phyloP scores from a whole-genome alignment of 2,329 filamentous ascomycete species.

The Alternaria consortialis region DNA sequence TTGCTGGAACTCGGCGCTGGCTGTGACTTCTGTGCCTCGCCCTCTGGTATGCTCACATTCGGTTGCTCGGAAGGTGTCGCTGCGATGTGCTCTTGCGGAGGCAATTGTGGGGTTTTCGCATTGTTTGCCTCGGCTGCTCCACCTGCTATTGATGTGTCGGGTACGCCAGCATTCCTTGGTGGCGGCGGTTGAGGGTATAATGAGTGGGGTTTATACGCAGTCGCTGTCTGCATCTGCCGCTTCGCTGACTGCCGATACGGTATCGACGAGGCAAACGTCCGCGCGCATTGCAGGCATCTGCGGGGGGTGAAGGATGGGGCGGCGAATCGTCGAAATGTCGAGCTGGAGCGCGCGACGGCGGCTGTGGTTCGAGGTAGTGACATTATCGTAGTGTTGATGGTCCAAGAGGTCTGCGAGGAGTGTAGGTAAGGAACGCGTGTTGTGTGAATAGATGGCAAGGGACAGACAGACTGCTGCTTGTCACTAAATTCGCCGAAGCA shows the following conservation, averaged over 20 bases:
- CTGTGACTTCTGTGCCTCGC: slow-evolving; percentile 70
- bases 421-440: slow-evolving; percentile 8
- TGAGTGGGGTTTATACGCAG: slow-evolving; percentile 68
- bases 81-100: slow-evolving; percentile 35
- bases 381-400: slow-evolving; percentile 32
- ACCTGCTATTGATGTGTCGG: slow-evolving; percentile 69
- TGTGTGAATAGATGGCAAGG: slow-evolving; percentile 19
- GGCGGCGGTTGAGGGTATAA: slow-evolving; percentile 66
- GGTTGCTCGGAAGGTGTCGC: slow-evolving; percentile 38
- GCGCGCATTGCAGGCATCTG: slow-evolving; percentile 56
- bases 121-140: slow-evolving; percentile 59
- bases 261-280: slow-evolving; percentile 55
- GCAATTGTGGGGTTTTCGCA: slow-evolving; percentile 55
- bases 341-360: slow-evolving; percentile 35
- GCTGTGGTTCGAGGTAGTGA: slow-evolving; percentile 41
- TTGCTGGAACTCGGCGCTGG: slow-evolving; percentile 56
- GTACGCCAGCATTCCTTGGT: slow-evolving; percentile 65
- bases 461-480: slow-evolving; percentile 19
- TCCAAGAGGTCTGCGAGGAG: slow-evolving; percentile 7
- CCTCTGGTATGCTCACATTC: slow-evolving; percentile 64
- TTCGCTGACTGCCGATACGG: slow-evolving; percentile 48
- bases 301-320: slow-evolving; percentile 33
- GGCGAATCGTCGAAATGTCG: slow-evolving; percentile 39
- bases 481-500: slow-evolving; percentile 29
- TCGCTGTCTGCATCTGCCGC: slow-evolving; percentile 68